Conservation (phyloP, 148 eudicot species). For the Dianthus caryophyllus region DNA sequence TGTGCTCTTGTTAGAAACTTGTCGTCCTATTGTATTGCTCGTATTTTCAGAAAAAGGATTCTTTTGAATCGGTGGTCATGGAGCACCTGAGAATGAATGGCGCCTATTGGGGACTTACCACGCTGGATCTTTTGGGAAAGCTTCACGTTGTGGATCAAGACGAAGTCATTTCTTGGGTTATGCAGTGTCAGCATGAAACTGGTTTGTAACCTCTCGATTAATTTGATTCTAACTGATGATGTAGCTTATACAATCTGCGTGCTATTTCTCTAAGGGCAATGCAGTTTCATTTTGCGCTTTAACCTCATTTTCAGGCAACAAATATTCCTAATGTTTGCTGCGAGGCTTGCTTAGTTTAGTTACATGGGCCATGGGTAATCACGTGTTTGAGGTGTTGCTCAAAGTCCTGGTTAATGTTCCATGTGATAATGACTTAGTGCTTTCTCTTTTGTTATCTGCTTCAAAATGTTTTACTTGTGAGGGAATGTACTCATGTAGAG, state of each 20-base stretch:
- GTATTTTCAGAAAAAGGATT: conserved; percentile 55
- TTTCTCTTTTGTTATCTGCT: background rate
- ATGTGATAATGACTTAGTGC: background rate
- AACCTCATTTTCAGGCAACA: too few species aligned
- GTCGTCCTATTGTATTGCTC: background rate
- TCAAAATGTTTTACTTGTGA: background rate
- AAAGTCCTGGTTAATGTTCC: too few species aligned
- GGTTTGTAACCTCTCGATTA: conserved; percentile 57
- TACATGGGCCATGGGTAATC: too few species aligned
- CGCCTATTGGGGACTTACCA: conserved; percentile 93
- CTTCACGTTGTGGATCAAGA: conserved; percentile 59
- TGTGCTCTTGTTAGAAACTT: background rate
- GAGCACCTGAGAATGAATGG: conserved; percentile 87
- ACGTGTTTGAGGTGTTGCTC: too few species aligned
- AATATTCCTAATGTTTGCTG: too few species aligned
- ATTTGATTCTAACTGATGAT: too few species aligned
- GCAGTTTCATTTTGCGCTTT: too few species aligned
- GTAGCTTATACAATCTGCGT: too few species aligned
- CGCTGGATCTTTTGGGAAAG: conserved; percentile 83
- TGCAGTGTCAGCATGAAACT: conserved; percentile 95
- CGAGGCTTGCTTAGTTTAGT: too few species aligned
- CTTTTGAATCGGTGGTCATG: conserved; percentile 72
- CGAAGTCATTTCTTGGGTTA: conserved; percentile 80
- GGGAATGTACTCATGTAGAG: background rate
- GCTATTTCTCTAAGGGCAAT: too few species aligned